Base-by-base conservation (phyloP, 805 yeast species). In the Ogataea nonfermentans region DNA sequence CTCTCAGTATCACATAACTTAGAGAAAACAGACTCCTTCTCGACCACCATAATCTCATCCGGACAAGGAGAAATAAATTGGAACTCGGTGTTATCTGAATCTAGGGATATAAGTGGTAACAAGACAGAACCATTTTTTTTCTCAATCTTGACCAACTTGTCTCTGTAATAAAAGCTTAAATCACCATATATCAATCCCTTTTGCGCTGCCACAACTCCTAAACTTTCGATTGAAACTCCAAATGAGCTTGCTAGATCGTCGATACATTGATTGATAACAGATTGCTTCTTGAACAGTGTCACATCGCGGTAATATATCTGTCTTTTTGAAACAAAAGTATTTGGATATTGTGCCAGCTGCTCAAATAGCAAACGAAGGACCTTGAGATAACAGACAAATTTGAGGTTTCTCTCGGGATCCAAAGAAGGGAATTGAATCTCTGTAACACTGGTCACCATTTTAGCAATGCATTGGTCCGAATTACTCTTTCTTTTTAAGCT, bases 251-350 rank as follows among this genome's bases (percentile, higher is more conserved):
- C 59, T 1, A 80, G 41, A 13, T 53, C 48, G 11, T 66, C 69
- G 1, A 81, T 43, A 2, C 65, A 52, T 3, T 53, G 40, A 36
- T 72, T 70, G 1, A 76, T 73, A 4, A 45, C 51, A 0, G 47
- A 10, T 51, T 81, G 88, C 3, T 48, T 53, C 13, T 55, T 45
- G 54, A 78, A 82, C 13, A 80, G 49, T 12, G 59, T 60, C 2
- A 78, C 83, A 51, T 80, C 79, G 35, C 66, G 66, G 55, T 81
- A 81, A 59, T 66, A 81, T 0, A 81, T 41, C 47, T 81, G 86
- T 45, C 89, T 61, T 37, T 67, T 67, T 1, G 85, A 69, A 1
- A 73, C 63, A 13, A 39, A 37, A 2, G 35, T 27, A 3, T 36
- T 32, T 9, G 45, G 30, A 9, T 19, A 20, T 0, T 12, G 5